phyloP scores from a whole-genome alignment of 176 grass and related monocot genomes.

The Tillandsia fasciculata region DNA sequence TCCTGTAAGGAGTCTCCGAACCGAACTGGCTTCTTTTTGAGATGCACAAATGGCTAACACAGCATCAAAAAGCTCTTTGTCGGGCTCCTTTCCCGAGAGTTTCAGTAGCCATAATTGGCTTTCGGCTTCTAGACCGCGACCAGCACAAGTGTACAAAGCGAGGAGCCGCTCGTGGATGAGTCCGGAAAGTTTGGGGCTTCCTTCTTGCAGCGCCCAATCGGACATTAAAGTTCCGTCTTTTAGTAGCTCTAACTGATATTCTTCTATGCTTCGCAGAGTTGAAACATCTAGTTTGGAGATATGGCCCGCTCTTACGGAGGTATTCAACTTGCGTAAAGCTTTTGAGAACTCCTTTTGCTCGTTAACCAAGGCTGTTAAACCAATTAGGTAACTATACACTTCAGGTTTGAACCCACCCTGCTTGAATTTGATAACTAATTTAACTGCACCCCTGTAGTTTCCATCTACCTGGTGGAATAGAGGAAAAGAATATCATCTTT shows the following conservation, averaged over 20 bases:
- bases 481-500: constrained; percentile 11
- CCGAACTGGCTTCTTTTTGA: constrained; percentile 63
- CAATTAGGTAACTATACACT: constrained; percentile 90
- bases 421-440: constrained; percentile 77
- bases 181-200: constrained; percentile 42
- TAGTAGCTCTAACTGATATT: constrained; percentile 51
- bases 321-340: constrained; percentile 60
- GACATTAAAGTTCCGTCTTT: constrained; percentile 68
- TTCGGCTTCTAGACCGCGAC: constrained; percentile 80
- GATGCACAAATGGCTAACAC: constrained; percentile 91
- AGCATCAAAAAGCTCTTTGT: constrained; percentile 78
- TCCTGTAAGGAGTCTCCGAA: constrained; percentile 60
- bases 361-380: constrained; percentile 85
- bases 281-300: constrained; percentile 43
- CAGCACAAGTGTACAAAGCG: constrained; percentile 68
- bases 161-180: constrained; percentile 76
- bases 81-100: constrained; percentile 74
- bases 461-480: constrained; percentile 61
- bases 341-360: constrained; percentile 96
- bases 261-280: constrained; percentile 37
- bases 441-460: constrained; percentile 56
- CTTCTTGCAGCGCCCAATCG: constrained; percentile 67
- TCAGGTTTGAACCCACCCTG: constrained; percentile 58
- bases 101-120: constrained; percentile 85
- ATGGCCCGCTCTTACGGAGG: constrained; percentile 44